Percentiles rank a stretch among this genome's conserved stretches.
phyloP scores from a whole-genome alignment of 2,329 filamentous ascomycete species.

The Aureobasidium sp. region DNA sequence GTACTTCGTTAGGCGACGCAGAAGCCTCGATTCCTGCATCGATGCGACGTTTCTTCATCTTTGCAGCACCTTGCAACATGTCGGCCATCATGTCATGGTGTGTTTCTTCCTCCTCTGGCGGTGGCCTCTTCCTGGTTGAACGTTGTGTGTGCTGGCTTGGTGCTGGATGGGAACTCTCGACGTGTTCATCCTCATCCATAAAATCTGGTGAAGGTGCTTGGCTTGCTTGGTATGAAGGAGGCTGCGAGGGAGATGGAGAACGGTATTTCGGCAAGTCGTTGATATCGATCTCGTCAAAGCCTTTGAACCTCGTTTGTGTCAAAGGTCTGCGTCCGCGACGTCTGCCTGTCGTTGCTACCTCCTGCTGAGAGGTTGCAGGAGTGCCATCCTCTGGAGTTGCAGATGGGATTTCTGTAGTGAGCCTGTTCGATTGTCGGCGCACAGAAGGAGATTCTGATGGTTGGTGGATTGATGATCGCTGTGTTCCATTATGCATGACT shows the following conservation, averaged over 20 bases:
- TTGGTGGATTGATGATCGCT: background rate
- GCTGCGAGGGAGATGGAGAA: conserved; percentile 9
- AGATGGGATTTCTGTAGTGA: background rate
- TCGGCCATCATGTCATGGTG: conserved; percentile 53
- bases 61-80: conserved; percentile 67
- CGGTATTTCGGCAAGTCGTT: conserved; percentile 20
- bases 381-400: background rate
- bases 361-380: background rate
- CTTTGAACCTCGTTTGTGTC: conserved; percentile 51
- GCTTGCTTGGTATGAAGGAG: conserved; percentile 14
- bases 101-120: conserved; percentile 17
- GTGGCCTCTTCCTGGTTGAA: conserved; percentile 21
- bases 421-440: background rate
- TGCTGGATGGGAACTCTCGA: conserved; percentile 20
- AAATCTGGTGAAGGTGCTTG: conserved; percentile 16
- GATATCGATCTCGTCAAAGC: conserved; percentile 30
- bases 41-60: conserved; percentile 69
- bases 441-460: background rate
- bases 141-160: conserved; percentile 19
- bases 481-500: background rate
- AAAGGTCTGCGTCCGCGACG: conserved; percentile 4
- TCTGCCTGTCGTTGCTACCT: background rate
- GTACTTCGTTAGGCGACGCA: background rate
- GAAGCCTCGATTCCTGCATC: conserved; percentile 32
- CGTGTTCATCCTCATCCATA: conserved; percentile 17